Conservation (phyloP, 2,329 filamentous ascomycete species). For the Monosporascus sp. region DNA sequence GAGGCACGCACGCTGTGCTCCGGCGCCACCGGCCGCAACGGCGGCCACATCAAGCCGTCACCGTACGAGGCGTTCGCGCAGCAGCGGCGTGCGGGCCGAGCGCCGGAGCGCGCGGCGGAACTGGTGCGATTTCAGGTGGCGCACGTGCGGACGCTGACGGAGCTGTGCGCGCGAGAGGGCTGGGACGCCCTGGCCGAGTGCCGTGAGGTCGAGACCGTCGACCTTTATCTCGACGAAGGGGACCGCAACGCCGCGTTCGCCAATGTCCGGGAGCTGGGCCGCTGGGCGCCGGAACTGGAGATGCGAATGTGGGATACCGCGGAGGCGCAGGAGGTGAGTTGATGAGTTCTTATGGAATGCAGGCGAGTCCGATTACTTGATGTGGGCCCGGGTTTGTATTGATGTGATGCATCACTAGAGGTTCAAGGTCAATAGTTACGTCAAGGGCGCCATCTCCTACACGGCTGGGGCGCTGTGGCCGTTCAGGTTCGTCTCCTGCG, state of each 20-base stretch:
- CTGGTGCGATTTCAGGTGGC: constrained; percentile 39
- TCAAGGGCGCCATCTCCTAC: constrained; percentile 39
- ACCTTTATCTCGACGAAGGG: constrained; percentile 36
- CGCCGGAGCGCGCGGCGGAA: constrained; percentile 31
- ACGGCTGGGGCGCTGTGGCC: constrained; percentile 45
- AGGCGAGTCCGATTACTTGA: neutral
- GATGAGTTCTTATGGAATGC: constrained; percentile 4
- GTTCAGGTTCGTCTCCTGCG: constrained; percentile 41
- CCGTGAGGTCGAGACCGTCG: constrained; percentile 40
- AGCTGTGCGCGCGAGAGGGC: constrained; percentile 31
- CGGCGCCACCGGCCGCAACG: constrained; percentile 50
- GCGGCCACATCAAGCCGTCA: constrained; percentile 43
- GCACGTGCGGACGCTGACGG: constrained; percentile 34
- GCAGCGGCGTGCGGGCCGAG: constrained; percentile 23
- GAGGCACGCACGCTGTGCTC: constrained; percentile 45
- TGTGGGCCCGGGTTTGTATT: neutral
- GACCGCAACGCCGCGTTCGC: constrained; percentile 28
- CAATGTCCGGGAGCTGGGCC: constrained; percentile 28
- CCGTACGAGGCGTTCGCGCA: constrained; percentile 37
- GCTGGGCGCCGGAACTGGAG: constrained; percentile 36
- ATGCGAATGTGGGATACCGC: constrained; percentile 29
- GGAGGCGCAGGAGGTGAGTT: constrained; percentile 26
- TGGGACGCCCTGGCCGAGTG: constrained; percentile 31
- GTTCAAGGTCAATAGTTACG: constrained; percentile 30
- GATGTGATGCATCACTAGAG: constrained; percentile 11